Conservation (phyloP, 768 basidiomycete genomes). For the Mycena galopus region DNA sequence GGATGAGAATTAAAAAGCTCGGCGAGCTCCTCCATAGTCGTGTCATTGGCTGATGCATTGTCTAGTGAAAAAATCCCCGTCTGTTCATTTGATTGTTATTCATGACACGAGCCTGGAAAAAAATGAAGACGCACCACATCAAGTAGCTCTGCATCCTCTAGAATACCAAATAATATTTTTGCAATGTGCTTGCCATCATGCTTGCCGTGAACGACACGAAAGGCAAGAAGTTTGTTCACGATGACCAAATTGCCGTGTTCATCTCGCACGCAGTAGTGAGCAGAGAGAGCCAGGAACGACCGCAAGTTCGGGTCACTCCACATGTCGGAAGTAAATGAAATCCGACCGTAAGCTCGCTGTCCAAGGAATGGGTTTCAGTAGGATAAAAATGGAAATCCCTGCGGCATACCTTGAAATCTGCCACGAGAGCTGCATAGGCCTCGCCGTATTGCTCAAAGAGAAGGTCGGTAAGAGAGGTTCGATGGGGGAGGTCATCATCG, state of each 20-base stretch:
- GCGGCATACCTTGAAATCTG: conserved; percentile 43
- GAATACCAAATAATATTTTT: conserved; percentile 38
- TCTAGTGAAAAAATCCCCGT: conserved; percentile 49
- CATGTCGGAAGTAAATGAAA: conserved; percentile 51
- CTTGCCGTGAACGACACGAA: conserved; percentile 44
- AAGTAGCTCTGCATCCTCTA: conserved; percentile 40
- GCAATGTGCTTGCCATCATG: conserved; percentile 48
- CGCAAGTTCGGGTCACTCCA: conserved; percentile 46
- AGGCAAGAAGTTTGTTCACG: conserved; percentile 45
- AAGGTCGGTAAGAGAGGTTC: conserved; percentile 44
- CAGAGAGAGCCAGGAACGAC: conserved; percentile 49
- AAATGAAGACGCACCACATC: conserved; percentile 37
- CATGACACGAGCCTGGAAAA: not conserved
- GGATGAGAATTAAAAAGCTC: conserved; percentile 24
- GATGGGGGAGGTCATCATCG: conserved; percentile 51
- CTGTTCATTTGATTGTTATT: too few relatives aligned
- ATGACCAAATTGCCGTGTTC: conserved; percentile 38
- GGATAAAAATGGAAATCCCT: not conserved
- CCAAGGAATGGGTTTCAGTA: conserved; percentile 28
- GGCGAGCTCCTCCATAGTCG: conserved; percentile 45
- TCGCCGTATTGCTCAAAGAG: conserved; percentile 43
- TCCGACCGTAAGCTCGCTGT: conserved; percentile 41
- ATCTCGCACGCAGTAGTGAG: conserved; percentile 43
- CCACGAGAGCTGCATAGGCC: conserved; percentile 37
- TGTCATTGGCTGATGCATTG: conserved; percentile 53